Evolutionary conservation across 176 grass and related monocot species (phyloP).

Genomic region (Aegilops bicornis): DNA sequence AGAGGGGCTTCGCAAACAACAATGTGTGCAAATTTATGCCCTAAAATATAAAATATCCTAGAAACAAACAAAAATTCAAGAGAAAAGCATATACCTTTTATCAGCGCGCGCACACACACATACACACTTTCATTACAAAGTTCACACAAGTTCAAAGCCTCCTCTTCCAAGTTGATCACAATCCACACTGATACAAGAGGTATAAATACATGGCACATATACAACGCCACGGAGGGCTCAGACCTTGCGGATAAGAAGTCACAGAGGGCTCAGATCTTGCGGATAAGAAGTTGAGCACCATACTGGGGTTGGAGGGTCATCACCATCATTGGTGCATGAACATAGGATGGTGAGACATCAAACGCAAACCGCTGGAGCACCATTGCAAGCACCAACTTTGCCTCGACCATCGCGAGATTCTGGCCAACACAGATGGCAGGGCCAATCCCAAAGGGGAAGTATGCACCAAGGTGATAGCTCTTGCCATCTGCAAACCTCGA

Average conservation of each 20-base stretch:
- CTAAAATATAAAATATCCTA: too few relatives aligned
- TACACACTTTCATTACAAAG: not conserved
- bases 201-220: not conserved
- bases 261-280: slow-evolving; percentile 44
- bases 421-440: slow-evolving; percentile 72
- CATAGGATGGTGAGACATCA: slow-evolving; percentile 63
- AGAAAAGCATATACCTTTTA: not conserved
- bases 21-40: not conserved
- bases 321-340: slow-evolving; percentile 61
- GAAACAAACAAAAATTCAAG: not conserved
- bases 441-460: slow-evolving; percentile 66
- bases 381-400: slow-evolving; percentile 63
- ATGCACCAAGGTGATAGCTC: slow-evolving; percentile 65
- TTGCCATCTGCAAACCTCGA: slow-evolving; percentile 68
- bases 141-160: not conserved
- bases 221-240: slow-evolving; percentile 7
- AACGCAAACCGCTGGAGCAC: slow-evolving; percentile 56
- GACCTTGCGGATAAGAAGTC: slow-evolving; percentile 27
- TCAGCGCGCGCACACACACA: too few relatives aligned
- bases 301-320: slow-evolving; percentile 73
- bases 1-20: not conserved
- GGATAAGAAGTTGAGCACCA: slow-evolving; percentile 63
- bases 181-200: not conserved
- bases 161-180: not conserved
- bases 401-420: slow-evolving; percentile 72